Base-by-base conservation (phyloP, 768 basidiomycete genomes). In the Leccinum olivaceopallidum region DNA sequence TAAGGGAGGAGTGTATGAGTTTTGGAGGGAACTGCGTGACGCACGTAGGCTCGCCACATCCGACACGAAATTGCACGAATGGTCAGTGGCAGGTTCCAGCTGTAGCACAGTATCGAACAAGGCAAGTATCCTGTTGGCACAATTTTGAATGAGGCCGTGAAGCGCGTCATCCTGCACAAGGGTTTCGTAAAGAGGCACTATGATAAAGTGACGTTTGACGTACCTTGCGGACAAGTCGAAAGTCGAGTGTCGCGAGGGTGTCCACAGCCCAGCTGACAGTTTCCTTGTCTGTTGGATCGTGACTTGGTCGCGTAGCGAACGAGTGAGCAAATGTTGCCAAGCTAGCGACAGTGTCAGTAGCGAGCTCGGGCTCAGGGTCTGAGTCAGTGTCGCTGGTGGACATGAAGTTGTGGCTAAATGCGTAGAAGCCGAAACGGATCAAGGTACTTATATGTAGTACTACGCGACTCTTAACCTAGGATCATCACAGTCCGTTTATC, bases 331-430 rank as follows among this genome's bases (percentile, higher is more conserved):
- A 74, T 13, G 62, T 47, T 24, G 59, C 48, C 56, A 70, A 55
- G 55, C 50, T 68, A 44, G 62, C 58, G 53, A 67, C 36, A 14
- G 65, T 42, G 55, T 60, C 61, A 50, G 63, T 26, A 22, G 55
- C 3, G 36, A 47, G 52, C 55, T 67, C 67, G 22, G 65, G 55
- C 30, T 81, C 84, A n/a, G 81, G 78, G 63, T 87, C 85, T 34
- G 83, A 81, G 64, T 88, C 87, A 18, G 86, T 85, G 55, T 84
- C 83, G 71, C 81, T 85, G 64, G 71, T 85, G 64, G 71, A 76
- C 75, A 74, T 75, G 66, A 57, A 51, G 50, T 44, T 61, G 52
- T 26, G 50, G 30, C 39, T 52, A 42, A 8, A 30, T 60, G 36
- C 18, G 28, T 30, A 42, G 24, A 39, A 16, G 57, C 55, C 14